Conservation (phyloP, 1,139 yeast species). For the Blastobotrys aristatus region DNA sequence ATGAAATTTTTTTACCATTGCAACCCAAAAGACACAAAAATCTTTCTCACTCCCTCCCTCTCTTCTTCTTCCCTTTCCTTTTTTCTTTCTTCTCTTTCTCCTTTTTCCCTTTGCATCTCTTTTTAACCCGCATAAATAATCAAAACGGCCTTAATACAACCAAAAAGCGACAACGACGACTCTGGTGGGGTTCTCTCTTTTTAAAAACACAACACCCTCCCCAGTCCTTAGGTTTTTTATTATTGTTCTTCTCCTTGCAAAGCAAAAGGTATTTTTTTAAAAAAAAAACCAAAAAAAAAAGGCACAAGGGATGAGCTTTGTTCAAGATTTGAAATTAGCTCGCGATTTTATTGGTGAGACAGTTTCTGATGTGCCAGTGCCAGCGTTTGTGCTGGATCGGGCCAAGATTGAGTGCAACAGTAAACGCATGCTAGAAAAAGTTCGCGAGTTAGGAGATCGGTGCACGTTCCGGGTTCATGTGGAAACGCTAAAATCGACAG, state of each 20-base stretch:
- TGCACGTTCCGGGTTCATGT: constrained; percentile 58
- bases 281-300: too few species aligned
- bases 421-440: constrained; percentile 38
- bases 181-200: too few species aligned
- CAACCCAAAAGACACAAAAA: too few species aligned
- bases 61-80: neutral
- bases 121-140: too few species aligned
- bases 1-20: too few species aligned
- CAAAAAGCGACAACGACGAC: too few species aligned
- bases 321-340: constrained; percentile 21
- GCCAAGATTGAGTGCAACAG: constrained; percentile 38
- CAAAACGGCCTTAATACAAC: too few species aligned
- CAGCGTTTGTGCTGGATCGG: constrained; percentile 46
- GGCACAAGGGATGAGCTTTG: constrained; percentile 24
- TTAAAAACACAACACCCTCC: too few species aligned
- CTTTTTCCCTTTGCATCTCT: neutral
- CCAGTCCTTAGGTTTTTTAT: too few species aligned
- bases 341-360: constrained; percentile 27
- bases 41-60: neutral
- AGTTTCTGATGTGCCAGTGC: constrained; percentile 47
- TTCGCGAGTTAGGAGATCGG: constrained; percentile 18
- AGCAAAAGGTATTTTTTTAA: too few species aligned
- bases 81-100: neutral
- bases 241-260: too few species aligned
- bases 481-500: constrained; percentile 61